Conservation (phyloP, 352 stramenopile species). For the Phytophthora litchii region DNA sequence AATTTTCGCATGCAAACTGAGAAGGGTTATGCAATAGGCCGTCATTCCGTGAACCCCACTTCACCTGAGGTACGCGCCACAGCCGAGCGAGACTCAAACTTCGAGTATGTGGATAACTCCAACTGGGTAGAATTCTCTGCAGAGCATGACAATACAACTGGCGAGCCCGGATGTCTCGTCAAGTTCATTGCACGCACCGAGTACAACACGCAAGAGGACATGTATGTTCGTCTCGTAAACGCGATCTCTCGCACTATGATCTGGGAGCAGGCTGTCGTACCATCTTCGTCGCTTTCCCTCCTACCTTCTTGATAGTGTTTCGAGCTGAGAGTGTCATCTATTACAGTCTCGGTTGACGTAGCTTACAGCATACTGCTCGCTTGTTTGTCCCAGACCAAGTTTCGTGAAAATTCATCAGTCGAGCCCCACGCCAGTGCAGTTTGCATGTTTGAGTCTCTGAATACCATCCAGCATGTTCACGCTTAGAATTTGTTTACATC, state of each 20-base stretch:
- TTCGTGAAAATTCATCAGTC: constrained; percentile 18
- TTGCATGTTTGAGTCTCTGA: constrained; percentile 16
- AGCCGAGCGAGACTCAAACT: constrained; percentile 40
- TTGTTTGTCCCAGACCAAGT: constrained; percentile 7
- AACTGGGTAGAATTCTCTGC: constrained; percentile 62
- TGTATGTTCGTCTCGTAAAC: constrained; percentile 57
- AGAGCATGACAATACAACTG: constrained; percentile 32
- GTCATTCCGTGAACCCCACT: constrained; percentile 61
- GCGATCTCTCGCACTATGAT: constrained; percentile 55
- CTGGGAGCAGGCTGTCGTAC: constrained; percentile 62
- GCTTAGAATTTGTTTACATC: constrained; percentile 5
- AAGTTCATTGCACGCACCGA: constrained; percentile 67
- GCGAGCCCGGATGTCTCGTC: constrained; percentile 51
- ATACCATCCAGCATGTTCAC: constrained; percentile 16
- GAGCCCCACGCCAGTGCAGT: constrained; percentile 12
- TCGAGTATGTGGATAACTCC: constrained; percentile 60
- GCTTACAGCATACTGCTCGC: constrained; percentile 7
- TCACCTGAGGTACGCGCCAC: constrained; percentile 41
- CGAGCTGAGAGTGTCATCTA: constrained; percentile 1
- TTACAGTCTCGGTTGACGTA: constrained; percentile 7
- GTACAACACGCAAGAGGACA: constrained; percentile 68
- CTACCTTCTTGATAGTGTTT: constrained; percentile 23
- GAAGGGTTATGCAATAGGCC: constrained; percentile 61
- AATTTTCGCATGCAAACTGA: constrained; percentile 60
- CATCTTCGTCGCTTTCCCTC: constrained; percentile 33